phyloP scores from a whole-genome alignment of 2,329 filamentous ascomycete genomes.

The Sphaerulina vaccinii region DNA sequence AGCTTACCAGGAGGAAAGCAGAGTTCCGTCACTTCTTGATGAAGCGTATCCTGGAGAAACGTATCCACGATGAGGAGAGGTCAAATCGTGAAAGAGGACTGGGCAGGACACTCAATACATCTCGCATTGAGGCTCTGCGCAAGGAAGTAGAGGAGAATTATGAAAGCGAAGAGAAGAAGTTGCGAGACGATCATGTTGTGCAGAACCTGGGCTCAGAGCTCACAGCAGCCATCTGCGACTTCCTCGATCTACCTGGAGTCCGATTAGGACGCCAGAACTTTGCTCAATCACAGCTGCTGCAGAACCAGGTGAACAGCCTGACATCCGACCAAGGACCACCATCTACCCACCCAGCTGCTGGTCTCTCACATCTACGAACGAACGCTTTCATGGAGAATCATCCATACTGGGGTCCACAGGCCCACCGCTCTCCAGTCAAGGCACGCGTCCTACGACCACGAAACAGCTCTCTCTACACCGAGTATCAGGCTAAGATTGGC shows the following conservation, averaged over 20 bases:
- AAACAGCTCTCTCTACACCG: slow-evolving; percentile 39
- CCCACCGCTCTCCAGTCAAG: slow-evolving; percentile 51
- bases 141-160: slow-evolving; percentile 30
- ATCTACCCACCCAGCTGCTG: slow-evolving; percentile 64
- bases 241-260: slow-evolving; percentile 52
- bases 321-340: slow-evolving; percentile 48
- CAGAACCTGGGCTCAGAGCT: slow-evolving; percentile 51
- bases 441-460: slow-evolving; percentile 57
- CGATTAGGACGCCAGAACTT: slow-evolving; percentile 8
- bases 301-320: slow-evolving; percentile 26
- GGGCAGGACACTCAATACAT: slow-evolving; percentile 11
- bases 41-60: slow-evolving; percentile 25
- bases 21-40: slow-evolving; percentile 36
- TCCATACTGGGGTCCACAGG: slow-evolving; percentile 60
- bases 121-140: slow-evolving; percentile 17
- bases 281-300: slow-evolving; percentile 9
- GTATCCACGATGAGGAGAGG: slow-evolving; percentile 25
- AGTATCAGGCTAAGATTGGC: slow-evolving; percentile 41
- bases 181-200: slow-evolving; percentile 50
- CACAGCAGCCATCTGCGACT: slow-evolving; percentile 53
- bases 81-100: slow-evolving; percentile 21
- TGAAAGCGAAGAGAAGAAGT: slow-evolving; percentile 35
- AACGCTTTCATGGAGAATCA: slow-evolving; percentile 58
- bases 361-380: slow-evolving; percentile 60
- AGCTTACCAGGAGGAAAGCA: slow-evolving; percentile 39